Percentiles rank a stretch among this genome's conserved stretches.
phyloP scores from a whole-genome alignment of 2,329 filamentous ascomycete genomes.

The Phaeosphaeria sp. region DNA sequence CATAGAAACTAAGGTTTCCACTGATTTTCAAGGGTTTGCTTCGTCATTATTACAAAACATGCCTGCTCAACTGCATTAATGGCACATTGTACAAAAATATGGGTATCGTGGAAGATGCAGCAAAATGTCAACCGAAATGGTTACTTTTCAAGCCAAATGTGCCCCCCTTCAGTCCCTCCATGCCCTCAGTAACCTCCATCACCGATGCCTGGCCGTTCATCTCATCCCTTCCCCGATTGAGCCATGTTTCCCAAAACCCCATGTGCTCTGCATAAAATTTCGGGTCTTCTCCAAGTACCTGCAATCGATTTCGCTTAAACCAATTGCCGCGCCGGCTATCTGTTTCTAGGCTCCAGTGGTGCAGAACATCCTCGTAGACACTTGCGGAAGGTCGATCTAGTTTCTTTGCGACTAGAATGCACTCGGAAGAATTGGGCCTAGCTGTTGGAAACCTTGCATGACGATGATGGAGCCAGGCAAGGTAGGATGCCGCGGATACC shows the following conservation, averaged over 20 bases:
- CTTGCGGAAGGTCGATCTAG: neutral
- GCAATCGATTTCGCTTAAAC: constrained; percentile 1
- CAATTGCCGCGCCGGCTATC: constrained; percentile 1
- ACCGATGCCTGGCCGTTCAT: neutral
- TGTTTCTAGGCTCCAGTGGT: constrained; percentile 6
- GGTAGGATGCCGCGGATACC: constrained; percentile 1
- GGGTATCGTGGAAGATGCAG: too few relatives aligned
- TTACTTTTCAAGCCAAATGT: too few relatives aligned
- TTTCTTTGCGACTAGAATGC: neutral
- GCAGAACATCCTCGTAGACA: constrained; percentile 1
- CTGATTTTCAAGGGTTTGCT: too few relatives aligned
- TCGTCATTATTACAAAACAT: too few relatives aligned
- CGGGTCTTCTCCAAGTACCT: constrained; percentile 7
- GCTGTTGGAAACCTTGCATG: neutral
- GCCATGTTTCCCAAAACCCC: constrained; percentile 1
- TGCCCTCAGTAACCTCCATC: neutral
- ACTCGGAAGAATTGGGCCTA: neutral
- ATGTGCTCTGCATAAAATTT: neutral
- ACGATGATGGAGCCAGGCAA: constrained; percentile 7
- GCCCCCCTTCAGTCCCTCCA: too few relatives aligned
- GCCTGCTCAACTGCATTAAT: too few relatives aligned
- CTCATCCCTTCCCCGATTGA: neutral
- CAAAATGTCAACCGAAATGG: too few relatives aligned
- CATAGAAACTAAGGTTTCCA: too few relatives aligned
- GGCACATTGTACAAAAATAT: too few relatives aligned